phyloP scores from a whole-genome alignment of 495 filamentous ascomycete species.

The Xylaria longipes region DNA sequence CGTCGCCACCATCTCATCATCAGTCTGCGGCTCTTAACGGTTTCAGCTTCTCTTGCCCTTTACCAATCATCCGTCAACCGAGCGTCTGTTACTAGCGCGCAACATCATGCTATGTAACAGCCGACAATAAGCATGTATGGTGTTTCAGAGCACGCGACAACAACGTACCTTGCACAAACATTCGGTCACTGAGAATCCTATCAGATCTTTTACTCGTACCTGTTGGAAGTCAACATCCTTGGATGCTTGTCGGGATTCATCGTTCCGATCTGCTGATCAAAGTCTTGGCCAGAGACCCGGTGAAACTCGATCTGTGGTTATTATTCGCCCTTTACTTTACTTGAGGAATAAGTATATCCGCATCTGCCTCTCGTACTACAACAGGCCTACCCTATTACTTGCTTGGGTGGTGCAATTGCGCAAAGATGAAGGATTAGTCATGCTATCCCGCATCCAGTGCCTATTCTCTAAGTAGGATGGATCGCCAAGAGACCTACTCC shows the following conservation, averaged over 20 bases:
- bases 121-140: too few species aligned
- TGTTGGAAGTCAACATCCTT: background rate
- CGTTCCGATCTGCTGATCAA: background rate
- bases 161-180: background rate
- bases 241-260: background rate
- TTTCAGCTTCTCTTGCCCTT: background rate
- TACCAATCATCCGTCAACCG: constrained; percentile 6
- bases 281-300: background rate
- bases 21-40: background rate
- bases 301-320: background rate
- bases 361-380: background rate
- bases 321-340: background rate
- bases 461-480: background rate
- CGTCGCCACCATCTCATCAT: background rate
- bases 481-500: background rate
- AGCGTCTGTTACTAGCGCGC: background rate
- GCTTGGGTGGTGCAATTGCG: background rate
- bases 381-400: background rate
- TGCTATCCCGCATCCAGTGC: background rate
- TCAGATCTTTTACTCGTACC: background rate
- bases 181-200: background rate
- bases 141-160: constrained; percentile 11
- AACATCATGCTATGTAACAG: too few species aligned
- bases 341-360: background rate
- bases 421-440: background rate